Base-by-base conservation (phyloP, 1,284 basidiomycete species). In the Cryptococcus sp. region DNA sequence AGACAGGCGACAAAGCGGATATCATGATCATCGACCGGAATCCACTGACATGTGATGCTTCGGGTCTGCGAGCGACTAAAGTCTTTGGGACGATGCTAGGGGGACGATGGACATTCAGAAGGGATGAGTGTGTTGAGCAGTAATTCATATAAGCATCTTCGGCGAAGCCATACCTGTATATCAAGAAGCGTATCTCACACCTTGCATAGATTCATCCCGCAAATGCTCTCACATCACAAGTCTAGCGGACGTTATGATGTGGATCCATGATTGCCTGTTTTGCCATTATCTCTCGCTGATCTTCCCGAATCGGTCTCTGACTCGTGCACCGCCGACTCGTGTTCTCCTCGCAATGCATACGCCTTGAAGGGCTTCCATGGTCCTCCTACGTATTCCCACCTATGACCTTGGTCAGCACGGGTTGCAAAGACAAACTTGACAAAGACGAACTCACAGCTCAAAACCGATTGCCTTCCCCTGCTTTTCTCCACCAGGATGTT, bases 81-180 rank as follows among this genome's bases (percentile, higher is more conserved):
- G 67, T 69, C 1, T 47, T 41, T n/a, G 71, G 61, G 1, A 75
- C 74, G 1, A 65, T 75, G 68, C 60, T 76, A 15, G 69, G 62
- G 1, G 74, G 73, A 16, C 47, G 64, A 10, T 73, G 70, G 64
- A 76, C 73, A 10, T 59, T 54, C 50, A 39, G 44, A 27, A 44
- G 31, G 31, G 31, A 35, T 35, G 31, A 35, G 31, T 35, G 31
- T 35, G 31, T 35, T 5, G 13, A 35, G 31, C 31, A 35, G 31
- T 35, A 35, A 35, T 10, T 35, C 31, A 35, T 13, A 13, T 35
- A 10, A 35, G 5, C 31, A 35, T 35, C 31, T 10, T 35, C 13
- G 31, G 7, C 8, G 31, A 35, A 35, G 31, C 31, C 13, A 35
- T 35, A 35, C 13, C 31, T 35, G 31, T 13, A 2, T 35, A 13